A percentile compares a stretch with the other conserved stretches of the same genome.
Conservation (phyloP, 2,329 filamentous ascomycete genomes). For the Grosmannia clavigera region DNA sequence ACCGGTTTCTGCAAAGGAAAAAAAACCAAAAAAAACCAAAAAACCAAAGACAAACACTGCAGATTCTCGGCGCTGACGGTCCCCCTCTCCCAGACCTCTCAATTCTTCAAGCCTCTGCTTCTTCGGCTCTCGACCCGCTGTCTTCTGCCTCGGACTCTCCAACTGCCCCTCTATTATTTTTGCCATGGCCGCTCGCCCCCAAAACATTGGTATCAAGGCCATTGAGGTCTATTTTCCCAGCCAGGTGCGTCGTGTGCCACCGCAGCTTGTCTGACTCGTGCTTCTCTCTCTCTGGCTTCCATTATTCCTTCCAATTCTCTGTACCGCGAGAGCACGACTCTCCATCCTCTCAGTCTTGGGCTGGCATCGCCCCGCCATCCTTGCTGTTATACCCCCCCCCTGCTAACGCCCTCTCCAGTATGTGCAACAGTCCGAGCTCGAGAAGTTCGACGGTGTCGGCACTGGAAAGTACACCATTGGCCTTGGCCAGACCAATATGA, state of each 20-base stretch:
- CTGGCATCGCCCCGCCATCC: not conserved
- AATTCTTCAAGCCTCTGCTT: not conserved
- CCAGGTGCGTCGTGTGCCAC: constrained; percentile 48
- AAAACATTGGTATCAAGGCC: constrained; percentile 88
- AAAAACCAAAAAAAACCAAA: not conserved
- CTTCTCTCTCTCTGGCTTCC: not conserved
- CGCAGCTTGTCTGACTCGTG: not conserved
- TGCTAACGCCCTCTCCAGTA: constrained; percentile 39
- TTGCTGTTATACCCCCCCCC: not conserved
- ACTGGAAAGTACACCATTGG: constrained; percentile 83
- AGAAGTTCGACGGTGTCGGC: constrained; percentile 76
- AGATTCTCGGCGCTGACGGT: not conserved
- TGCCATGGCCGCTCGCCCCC: constrained; percentile 60
- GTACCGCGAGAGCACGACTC: not conserved
- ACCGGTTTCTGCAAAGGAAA: not conserved
- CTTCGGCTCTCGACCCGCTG: not conserved
- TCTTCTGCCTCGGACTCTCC: not conserved
- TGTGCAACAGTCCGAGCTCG: constrained; percentile 70
- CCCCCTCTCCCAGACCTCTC: not conserved
- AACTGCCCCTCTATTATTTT: not conserved
- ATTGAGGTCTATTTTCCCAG: constrained; percentile 81
- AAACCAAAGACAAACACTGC: not conserved
- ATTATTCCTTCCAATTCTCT: not conserved
- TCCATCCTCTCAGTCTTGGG: too few species aligned
- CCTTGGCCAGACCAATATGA: constrained; percentile 84